phyloP scores from a whole-genome alignment of 331 rosid genomes.

The Erythrophleum ivorense region DNA sequence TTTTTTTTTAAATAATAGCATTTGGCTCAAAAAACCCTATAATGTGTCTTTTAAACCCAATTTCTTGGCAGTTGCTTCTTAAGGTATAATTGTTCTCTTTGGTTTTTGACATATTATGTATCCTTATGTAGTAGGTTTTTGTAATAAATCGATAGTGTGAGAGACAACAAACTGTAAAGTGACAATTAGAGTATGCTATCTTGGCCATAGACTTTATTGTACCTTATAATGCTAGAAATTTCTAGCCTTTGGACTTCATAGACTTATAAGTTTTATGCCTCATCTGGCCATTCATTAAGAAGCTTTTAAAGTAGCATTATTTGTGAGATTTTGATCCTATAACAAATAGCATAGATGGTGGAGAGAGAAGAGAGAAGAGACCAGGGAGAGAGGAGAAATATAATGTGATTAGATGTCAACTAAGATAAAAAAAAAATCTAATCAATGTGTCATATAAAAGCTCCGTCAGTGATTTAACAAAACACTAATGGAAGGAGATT shows the following conservation, averaged over 20 bases:
- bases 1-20: too few relatives aligned
- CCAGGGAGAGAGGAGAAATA: too few relatives aligned
- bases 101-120: slow-evolving; percentile 45
- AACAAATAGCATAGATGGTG: slow-evolving; percentile 8
- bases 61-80: slow-evolving; percentile 44
- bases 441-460: too few relatives aligned
- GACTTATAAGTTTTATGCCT: slow-evolving; percentile 33
- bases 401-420: too few relatives aligned
- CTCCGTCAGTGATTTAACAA: too few relatives aligned
- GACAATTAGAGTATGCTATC: slow-evolving; percentile 26
- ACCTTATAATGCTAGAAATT: slow-evolving; percentile 39
- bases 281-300: slow-evolving; percentile 40
- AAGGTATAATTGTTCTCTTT: slow-evolving; percentile 23
- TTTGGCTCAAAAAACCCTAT: slow-evolving; percentile 34
- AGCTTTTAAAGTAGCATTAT: slow-evolving; percentile 25
- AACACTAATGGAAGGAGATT: too few relatives aligned
- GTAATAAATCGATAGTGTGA: slow-evolving; percentile 36
- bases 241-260: slow-evolving; percentile 26
- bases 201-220: slow-evolving; percentile 13
- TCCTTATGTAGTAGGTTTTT: slow-evolving; percentile 24
- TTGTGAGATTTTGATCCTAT: slow-evolving; percentile 2
- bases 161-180: slow-evolving; percentile 43
- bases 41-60: slow-evolving; percentile 42
- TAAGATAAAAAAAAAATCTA: too few relatives aligned
- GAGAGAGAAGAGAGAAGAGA: too few relatives aligned